Conservation (phyloP, 257 asterid species). For the Solanum gracilifrons region DNA sequence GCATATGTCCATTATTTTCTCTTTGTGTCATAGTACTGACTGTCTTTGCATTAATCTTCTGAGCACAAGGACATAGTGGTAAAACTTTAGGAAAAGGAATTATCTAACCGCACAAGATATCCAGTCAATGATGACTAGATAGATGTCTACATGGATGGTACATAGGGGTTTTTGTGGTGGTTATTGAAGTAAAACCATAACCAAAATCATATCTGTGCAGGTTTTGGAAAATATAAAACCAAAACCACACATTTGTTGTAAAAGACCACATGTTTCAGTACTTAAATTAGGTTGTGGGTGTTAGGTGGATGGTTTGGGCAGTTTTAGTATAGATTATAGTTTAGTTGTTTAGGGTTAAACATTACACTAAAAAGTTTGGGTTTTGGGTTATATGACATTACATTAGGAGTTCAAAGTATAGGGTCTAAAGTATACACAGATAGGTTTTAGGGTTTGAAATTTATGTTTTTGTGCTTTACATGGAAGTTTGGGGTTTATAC, state of each 20-base stretch:
- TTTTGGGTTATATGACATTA: background rate
- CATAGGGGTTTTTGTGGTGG: background rate
- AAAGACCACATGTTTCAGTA: background rate
- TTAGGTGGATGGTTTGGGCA: background rate
- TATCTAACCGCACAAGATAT: background rate
- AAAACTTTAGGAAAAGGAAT: background rate
- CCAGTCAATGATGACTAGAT: background rate
- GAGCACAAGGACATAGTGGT: background rate
- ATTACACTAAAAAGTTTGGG: background rate
- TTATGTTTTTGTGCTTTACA: background rate
- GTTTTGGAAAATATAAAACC: background rate
- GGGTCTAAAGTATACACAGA: background rate
- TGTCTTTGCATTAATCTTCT: background rate
- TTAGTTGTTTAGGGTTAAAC: background rate
- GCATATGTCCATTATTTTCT: background rate
- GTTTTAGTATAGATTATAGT: background rate
- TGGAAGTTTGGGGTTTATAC: background rate
- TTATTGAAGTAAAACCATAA: background rate
- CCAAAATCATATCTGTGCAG: background rate
- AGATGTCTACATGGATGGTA: background rate
- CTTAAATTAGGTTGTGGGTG: background rate
- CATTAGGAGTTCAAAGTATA: background rate
- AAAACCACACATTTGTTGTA: background rate
- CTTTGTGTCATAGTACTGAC: background rate
- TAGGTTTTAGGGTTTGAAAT: background rate